Evolutionary conservation across 495 filamentous ascomycete species (phyloP), one percentile per base, ranked within the genome.

Genomic region (Zalerion maritima): DNA sequence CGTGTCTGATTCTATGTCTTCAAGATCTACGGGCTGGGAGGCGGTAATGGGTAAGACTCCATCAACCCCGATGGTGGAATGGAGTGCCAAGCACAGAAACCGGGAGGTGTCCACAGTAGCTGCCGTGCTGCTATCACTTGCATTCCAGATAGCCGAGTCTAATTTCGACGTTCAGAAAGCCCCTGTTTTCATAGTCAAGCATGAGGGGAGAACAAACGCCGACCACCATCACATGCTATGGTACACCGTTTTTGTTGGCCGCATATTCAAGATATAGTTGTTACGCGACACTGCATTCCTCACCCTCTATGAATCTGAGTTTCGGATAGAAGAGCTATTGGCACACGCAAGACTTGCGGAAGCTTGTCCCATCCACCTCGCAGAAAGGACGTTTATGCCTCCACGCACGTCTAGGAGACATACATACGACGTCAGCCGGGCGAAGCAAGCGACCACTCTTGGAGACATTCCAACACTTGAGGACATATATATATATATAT

Each of bases 121-220:
- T 2, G 12, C 19, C 10, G 25, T 43, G 7, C 24, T 45, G n/a
- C n/a, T 29, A 6, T 48, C 42, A 0, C 26, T 51, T 12, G 42
- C 45, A 0, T 34, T 34, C n/a, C 47, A 51, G 14, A 49, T 49
- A 42, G 47, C 47, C 0, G 25, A 38, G 28, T 19, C 32, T 0
- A 49, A 36, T 26, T 35, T 37, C 17, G 25, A 43, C 4, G 31
- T 49, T 4, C 45, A 42, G 0, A 33, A 38, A 11, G 23, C 34
- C 6, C 27, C 46, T 18, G 14, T 46, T 6, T 21, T 21, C n/a
- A 42, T 49, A 39, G 30, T 36, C 13, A 36, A 40, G 5, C 27
- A 36, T 11, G 39, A 32, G 12, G 28, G 35, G 13, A 18, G 13
- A 7, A 22, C 41, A 15, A 35, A 29, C 30, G 31, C 32, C 24